These are phyloP conservation scores for Amphirosellinia nigrospora DNA, from an alignment of 495 filamentous ascomycete genomes.

Conservation along the genomic window DNA sequence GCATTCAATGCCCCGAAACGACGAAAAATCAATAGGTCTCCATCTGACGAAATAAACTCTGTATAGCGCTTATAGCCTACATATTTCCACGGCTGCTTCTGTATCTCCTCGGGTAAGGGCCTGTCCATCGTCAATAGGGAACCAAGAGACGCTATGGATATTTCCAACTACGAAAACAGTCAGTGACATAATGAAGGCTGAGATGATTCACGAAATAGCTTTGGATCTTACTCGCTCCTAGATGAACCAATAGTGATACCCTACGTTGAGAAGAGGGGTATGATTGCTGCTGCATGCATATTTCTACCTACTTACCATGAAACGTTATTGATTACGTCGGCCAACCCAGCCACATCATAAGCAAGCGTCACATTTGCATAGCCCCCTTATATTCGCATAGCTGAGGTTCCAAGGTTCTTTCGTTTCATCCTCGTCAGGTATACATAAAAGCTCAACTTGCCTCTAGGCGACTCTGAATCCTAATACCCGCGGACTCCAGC, in stretches of 20 bases:
- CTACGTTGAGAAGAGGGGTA: neutral
- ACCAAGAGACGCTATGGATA: neutral
- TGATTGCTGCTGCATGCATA: neutral
- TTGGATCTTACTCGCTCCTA: neutral
- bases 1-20: neutral
- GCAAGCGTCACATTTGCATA: neutral
- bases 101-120: neutral
- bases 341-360: neutral
- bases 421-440: neutral
- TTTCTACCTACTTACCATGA: neutral
- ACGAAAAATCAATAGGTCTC: neutral
- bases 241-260: neutral
- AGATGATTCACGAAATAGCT: neutral
- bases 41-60: neutral
- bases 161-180: neutral
- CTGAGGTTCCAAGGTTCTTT: neutral
- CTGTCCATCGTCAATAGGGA: neutral
- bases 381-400: neutral
- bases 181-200: neutral
- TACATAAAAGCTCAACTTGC: neutral
- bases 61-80: neutral
- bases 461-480: neutral
- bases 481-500: neutral
- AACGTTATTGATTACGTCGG: neutral
- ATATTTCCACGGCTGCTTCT: conserved; percentile 1